Evolutionary conservation across 768 basidiomycete species (phyloP).

Genomic region (Xerocomus potaroensis): DNA sequence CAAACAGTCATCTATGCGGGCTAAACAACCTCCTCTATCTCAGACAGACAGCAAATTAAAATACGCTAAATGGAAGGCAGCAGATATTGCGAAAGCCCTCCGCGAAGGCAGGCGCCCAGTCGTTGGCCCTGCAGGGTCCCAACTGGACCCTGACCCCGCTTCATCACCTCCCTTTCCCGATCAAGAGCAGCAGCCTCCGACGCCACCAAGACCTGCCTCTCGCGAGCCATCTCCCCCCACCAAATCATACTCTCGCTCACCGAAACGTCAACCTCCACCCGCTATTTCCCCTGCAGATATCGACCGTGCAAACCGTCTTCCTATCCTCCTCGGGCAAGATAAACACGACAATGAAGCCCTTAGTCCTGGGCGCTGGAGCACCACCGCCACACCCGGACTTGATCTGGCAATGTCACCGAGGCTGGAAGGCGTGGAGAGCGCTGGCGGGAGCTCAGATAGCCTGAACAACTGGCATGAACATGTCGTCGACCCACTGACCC

Average conservation of each 20-base stretch:
- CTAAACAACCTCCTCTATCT: not conserved
- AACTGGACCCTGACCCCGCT: constrained; percentile 22
- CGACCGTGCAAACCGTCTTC: constrained; percentile 27
- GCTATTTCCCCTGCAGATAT: constrained; percentile 28
- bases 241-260: constrained; percentile 23
- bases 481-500: constrained; percentile 28
- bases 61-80: constrained; percentile 97
- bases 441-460: constrained; percentile 16
- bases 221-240: constrained; percentile 25
- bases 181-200: constrained; percentile 15
- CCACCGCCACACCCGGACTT: constrained; percentile 68
- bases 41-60: constrained; percentile 85
- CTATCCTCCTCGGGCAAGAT: constrained; percentile 18
- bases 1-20: not conserved
- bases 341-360: constrained; percentile 31
- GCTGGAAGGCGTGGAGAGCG: constrained; percentile 15
- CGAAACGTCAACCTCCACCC: constrained; percentile 32
- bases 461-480: constrained; percentile 27
- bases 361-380: constrained; percentile 68
- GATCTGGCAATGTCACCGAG: constrained; percentile 20
- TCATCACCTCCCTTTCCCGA: constrained; percentile 11
- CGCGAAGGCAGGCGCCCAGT: constrained; percentile 86
- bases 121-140: constrained; percentile 67
- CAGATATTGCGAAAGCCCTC: constrained; percentile 89
- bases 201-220: constrained; percentile 18